Evolutionary conservation across 768 basidiomycete genomes (phyloP).

Genomic region (Porphyrellus cyaneotinctus): DNA sequence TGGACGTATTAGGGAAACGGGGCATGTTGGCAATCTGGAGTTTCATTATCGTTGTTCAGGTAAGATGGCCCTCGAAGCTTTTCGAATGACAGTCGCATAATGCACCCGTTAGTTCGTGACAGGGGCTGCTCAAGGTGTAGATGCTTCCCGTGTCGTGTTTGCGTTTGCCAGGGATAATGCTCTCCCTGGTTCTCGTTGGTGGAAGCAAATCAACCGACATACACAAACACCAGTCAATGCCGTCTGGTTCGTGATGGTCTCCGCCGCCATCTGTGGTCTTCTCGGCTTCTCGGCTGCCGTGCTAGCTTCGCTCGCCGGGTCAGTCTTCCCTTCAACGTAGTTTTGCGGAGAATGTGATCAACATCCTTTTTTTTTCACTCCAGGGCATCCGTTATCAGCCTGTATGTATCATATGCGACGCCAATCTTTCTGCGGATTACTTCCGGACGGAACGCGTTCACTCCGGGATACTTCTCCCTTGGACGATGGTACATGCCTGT

Average conservation of each 20-base stretch:
- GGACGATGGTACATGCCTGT: conserved; percentile 59
- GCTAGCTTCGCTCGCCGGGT: conserved; percentile 66
- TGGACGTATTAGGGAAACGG: conserved; percentile 58
- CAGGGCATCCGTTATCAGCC: conserved; percentile 66
- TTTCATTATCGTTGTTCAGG: conserved; percentile 62
- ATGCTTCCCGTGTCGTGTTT: conserved; percentile 71
- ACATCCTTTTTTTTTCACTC: not conserved
- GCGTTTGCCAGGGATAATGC: conserved; percentile 74
- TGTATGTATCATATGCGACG: conserved; percentile 61
- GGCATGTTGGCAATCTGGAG: conserved; percentile 75
- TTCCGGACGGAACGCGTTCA: conserved; percentile 54
- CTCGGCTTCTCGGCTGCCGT: conserved; percentile 64
- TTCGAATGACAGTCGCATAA: not conserved
- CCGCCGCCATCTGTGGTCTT: conserved; percentile 54
- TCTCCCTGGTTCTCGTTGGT: conserved; percentile 66
- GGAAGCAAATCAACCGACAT: conserved; percentile 55
- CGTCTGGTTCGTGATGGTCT: conserved; percentile 67
- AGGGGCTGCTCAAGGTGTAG: conserved; percentile 70
- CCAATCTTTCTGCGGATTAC: conserved; percentile 72
- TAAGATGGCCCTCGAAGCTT: conserved; percentile 10
- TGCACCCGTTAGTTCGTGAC: conserved; percentile 51
- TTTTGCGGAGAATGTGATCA: not conserved
- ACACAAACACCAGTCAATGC: conserved; percentile 73
- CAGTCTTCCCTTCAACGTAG: conserved; percentile 7
- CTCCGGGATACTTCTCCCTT: conserved; percentile 57